phyloP scores from a whole-genome alignment of 495 filamentous ascomycete genomes.

The Cairneyella variabilis region DNA sequence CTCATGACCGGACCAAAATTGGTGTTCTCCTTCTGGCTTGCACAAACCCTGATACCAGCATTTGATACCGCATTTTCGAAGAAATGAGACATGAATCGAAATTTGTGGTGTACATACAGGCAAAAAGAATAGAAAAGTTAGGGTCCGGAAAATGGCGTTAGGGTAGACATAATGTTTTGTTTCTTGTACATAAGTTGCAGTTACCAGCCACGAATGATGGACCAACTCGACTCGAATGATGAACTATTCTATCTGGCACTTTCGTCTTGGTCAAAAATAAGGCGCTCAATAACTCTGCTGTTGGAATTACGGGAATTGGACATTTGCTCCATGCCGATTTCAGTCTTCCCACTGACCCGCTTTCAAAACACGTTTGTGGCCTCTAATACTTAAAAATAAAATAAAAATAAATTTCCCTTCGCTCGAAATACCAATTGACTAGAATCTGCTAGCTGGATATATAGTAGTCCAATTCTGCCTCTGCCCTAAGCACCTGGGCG shows the following conservation, averaged over 20 bases:
- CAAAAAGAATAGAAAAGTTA: neutral
- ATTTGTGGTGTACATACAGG: neutral
- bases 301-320: too few relatives aligned
- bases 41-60: constrained; percentile 79
- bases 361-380: too few relatives aligned
- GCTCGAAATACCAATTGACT: too few relatives aligned
- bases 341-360: too few relatives aligned
- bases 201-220: neutral
- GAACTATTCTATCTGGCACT: neutral
- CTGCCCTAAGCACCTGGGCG: too few relatives aligned
- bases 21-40: constrained; percentile 99
- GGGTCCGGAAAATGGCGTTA: constrained; percentile 19
- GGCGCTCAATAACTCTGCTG: neutral
- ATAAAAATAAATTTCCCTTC: neutral
- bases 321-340: too few relatives aligned
- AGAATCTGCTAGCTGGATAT: too few relatives aligned
- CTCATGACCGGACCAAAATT: constrained; percentile 98
- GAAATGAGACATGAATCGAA: constrained; percentile 9
- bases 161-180: constrained; percentile 15
- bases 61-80: constrained; percentile 42
- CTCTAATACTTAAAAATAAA: too few relatives aligned
- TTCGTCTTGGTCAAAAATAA: neutral
- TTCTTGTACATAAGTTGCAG: constrained; percentile 14
- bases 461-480: too few relatives aligned
- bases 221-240: constrained; percentile 20